Evolutionary conservation across 768 basidiomycete genomes (phyloP).

Genomic region (Lactifluus echinatus): DNA sequence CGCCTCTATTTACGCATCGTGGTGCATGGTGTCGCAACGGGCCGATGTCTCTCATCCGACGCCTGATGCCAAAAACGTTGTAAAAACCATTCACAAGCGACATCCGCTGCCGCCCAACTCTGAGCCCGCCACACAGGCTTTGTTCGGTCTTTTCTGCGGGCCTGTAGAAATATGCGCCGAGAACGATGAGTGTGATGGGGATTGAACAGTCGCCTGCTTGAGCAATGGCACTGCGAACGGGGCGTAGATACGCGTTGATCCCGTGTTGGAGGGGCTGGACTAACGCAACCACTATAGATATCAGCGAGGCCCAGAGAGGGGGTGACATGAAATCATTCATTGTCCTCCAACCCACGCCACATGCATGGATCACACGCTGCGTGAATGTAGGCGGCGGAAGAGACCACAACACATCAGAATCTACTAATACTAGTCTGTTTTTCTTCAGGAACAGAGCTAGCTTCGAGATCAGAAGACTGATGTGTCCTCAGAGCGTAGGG

Average conservation of each 20-base stretch:
- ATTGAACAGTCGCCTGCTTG: conserved; percentile 71
- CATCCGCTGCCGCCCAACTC: conserved; percentile 6
- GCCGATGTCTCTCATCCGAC: conserved; percentile 6
- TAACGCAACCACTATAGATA: conserved; percentile 70
- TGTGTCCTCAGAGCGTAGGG: neutral
- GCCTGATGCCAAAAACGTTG: conserved; percentile 34
- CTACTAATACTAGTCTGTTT: conserved; percentile 23
- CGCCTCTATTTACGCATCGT: conserved; percentile 39
- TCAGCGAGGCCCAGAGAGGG: conserved; percentile 72
- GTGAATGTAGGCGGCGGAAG: conserved; percentile 25
- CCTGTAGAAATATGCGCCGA: conserved; percentile 85
- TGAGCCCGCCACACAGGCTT: conserved; percentile 12
- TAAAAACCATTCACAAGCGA: conserved; percentile 36
- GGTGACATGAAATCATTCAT: conserved; percentile 79
- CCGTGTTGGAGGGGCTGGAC: conserved; percentile 64
- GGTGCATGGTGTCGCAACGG: too few relatives aligned
- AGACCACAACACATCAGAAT: conserved; percentile 18
- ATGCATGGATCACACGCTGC: conserved; percentile 24
- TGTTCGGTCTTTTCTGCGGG: conserved; percentile 23
- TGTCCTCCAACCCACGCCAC: conserved; percentile 31
- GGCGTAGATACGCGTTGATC: conserved; percentile 53
- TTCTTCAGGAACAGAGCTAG: conserved; percentile 13
- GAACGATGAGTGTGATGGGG: conserved; percentile 82
- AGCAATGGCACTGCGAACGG: conserved; percentile 59
- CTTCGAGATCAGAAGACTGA: conserved; percentile 1